phyloP scores from a whole-genome alignment of 306 rosid species.

The Quercus wislizeni region DNA sequence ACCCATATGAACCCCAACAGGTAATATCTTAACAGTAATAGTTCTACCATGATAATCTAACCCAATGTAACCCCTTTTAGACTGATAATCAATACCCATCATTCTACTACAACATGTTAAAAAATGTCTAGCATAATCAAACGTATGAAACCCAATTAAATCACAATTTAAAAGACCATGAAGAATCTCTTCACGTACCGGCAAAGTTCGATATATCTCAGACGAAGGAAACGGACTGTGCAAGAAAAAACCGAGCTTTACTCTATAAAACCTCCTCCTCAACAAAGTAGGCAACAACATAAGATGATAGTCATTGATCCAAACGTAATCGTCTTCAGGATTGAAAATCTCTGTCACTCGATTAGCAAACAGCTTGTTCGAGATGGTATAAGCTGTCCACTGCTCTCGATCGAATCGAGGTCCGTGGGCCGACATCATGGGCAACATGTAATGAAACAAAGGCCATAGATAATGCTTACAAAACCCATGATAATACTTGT shows the following conservation, averaged over 20 bases:
- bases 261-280: conserved; percentile 46
- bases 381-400: conserved; percentile 61
- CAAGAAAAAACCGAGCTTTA: conserved; percentile 62
- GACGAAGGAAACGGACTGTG: conserved; percentile 65
- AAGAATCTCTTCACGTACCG: conserved; percentile 56
- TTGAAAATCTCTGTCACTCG: conserved; percentile 57
- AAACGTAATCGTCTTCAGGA: conserved; percentile 62
- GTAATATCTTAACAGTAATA: conserved; percentile 58
- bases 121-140: conserved; percentile 74
- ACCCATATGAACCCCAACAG: conserved; percentile 74
- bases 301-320: conserved; percentile 81
- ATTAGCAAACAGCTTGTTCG: conserved; percentile 62
- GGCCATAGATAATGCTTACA: conserved; percentile 89
- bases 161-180: conserved; percentile 60
- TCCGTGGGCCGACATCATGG: conserved; percentile 51
- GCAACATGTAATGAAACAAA: conserved; percentile 73
- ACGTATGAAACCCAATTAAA: conserved; percentile 67
- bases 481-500: conserved; percentile 60
- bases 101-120: conserved; percentile 72
- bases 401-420: conserved; percentile 49
- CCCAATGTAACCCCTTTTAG: conserved; percentile 76
- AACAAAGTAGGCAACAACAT: conserved; percentile 62
- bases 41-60: conserved; percentile 66
- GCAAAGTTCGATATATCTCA: conserved; percentile 59
- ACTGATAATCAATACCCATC: conserved; percentile 67